A percentile compares a stretch with the other conserved stretches of the same genome.
Conservation (phyloP, 1,139 yeast species). For the Protomyces pachydermus region DNA sequence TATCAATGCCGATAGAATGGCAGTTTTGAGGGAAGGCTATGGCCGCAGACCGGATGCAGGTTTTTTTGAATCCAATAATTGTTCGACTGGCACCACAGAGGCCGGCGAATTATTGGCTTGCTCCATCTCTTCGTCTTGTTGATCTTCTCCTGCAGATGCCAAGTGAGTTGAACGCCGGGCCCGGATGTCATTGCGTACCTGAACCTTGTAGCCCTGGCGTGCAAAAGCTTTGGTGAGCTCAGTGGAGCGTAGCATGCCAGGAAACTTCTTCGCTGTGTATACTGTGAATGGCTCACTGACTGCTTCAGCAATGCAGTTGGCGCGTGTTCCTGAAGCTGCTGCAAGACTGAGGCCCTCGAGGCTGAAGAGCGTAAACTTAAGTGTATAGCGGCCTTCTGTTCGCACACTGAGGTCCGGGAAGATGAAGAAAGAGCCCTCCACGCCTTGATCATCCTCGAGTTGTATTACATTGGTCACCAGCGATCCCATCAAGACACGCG, state of each 20-base stretch:
- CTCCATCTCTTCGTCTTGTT: background rate
- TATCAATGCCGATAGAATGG: no score
- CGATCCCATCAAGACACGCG: conserved; percentile 24
- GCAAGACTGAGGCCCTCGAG: background rate
- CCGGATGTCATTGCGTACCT: background rate
- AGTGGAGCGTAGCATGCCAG: conserved; percentile 35
- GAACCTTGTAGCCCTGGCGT: conserved; percentile 6
- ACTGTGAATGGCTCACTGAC: conserved; percentile 37
- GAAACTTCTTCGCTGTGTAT: conserved; percentile 41
- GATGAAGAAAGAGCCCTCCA: conserved; percentile 35
- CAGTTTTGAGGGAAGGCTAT: no score
- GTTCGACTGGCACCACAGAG: background rate
- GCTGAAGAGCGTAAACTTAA: conserved; percentile 37
- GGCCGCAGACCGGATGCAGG: no score
- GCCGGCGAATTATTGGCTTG: background rate
- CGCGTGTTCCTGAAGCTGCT: background rate
- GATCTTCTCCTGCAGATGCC: background rate
- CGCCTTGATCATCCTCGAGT: conserved; percentile 8
- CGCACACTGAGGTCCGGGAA: conserved; percentile 40
- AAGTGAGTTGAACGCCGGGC: background rate
- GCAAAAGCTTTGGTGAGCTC: conserved; percentile 16
- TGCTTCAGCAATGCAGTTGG: conserved; percentile 31
- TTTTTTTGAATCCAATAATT: background rate
- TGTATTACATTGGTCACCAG: conserved; percentile 3
- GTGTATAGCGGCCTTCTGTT: conserved; percentile 39